Conservation (phyloP, 2,329 filamentous ascomycete genomes). For the Talaromyces sp. region DNA sequence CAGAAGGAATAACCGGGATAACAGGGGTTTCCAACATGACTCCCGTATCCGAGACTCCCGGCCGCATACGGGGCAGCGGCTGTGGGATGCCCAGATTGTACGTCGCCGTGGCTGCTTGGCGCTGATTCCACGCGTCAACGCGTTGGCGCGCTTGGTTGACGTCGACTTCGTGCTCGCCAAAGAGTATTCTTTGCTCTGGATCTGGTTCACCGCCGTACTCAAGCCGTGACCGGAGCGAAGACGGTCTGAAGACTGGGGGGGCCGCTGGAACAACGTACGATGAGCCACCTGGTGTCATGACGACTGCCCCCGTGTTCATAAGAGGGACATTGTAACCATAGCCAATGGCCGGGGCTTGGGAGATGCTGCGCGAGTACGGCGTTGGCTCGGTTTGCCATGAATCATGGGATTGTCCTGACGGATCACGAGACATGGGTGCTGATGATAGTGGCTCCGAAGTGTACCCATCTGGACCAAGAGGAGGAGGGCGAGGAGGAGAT, state of each 20-base stretch:
- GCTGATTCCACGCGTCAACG: constrained; percentile 16
- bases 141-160: constrained; percentile 23
- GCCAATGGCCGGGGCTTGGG: constrained; percentile 10
- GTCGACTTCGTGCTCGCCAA: constrained; percentile 26
- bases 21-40: constrained; percentile 1
- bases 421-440: constrained; percentile 28
- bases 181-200: constrained; percentile 10
- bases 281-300: constrained; percentile 3
- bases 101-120: constrained; percentile 2
- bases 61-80: constrained; percentile 5
- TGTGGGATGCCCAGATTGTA: constrained; percentile 2
- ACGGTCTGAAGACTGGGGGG: constrained; percentile 9
- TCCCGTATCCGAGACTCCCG: constrained; percentile 7
- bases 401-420: constrained; percentile 27
- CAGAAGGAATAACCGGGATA: constrained; percentile 13
- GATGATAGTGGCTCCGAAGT: constrained; percentile 22
- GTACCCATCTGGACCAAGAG: constrained; percentile 17
- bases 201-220: constrained; percentile 10
- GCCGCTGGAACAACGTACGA: constrained; percentile 17
- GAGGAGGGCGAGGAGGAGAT: constrained; percentile 20
- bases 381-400: constrained; percentile 34
- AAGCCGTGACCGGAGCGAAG: constrained; percentile 12
- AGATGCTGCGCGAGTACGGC: constrained; percentile 18
- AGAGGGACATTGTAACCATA: not conserved
- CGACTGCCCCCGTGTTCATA: not conserved